Conservation (phyloP, 2,329 filamentous ascomycete species). For the Diaporthe ilicicola region DNA sequence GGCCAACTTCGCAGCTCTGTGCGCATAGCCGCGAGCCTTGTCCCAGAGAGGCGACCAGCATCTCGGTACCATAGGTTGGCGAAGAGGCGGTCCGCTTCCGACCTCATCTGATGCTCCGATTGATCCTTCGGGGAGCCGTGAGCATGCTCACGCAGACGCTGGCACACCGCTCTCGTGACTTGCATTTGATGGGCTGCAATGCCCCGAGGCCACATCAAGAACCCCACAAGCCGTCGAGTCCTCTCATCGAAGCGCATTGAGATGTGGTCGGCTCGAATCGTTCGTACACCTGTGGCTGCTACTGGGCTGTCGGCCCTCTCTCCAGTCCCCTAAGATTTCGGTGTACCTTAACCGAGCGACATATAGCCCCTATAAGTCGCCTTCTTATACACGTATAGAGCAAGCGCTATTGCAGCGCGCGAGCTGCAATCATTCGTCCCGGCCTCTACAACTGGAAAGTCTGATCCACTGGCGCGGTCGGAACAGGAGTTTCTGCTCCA, state of each 20-base stretch:
- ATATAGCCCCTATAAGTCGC: conserved; percentile 25
- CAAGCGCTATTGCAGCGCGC: conserved; percentile 25
- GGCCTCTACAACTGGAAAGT: conserved; percentile 20
- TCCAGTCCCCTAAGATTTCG: conserved; percentile 17
- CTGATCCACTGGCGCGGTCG: conserved; percentile 21
- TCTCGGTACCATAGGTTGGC: conserved; percentile 21
- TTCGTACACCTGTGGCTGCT: not conserved
- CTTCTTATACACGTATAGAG: conserved; percentile 28
- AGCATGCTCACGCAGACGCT: conserved; percentile 6
- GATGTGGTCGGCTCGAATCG: not conserved
- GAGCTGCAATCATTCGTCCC: conserved; percentile 20
- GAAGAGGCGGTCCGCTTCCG: not conserved
- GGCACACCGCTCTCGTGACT: conserved; percentile 15
- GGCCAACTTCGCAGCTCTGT: conserved; percentile 2
- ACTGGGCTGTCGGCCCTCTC: not conserved
- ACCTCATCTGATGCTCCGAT: not conserved
- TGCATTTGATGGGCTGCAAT: conserved; percentile 4
- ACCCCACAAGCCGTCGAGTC: conserved; percentile 8
- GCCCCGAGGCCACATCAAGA: not conserved
- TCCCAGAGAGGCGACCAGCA: conserved; percentile 2
- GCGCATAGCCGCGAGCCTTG: conserved; percentile 17
- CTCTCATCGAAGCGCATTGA: not conserved
- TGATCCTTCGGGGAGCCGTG: not conserved
- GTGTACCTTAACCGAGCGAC: not conserved
- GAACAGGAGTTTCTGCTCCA: conserved; percentile 1